phyloP scores from a whole-genome alignment of 192 early-diverging fungal genomes.

The Allomyces arbusculus region DNA sequence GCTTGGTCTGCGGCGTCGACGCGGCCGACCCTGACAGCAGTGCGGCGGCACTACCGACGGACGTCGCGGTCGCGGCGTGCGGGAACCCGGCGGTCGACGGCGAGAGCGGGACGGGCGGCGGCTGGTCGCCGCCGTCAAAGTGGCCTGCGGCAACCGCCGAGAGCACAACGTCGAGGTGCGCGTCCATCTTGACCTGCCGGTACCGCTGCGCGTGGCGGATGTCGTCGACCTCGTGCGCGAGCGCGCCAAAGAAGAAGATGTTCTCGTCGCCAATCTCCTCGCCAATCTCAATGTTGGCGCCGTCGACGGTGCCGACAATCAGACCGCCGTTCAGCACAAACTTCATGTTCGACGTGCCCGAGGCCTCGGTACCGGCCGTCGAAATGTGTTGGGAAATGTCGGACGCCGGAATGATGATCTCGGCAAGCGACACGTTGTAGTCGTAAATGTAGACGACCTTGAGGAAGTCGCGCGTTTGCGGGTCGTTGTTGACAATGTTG shows the following conservation, averaged over 20 bases:
- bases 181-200: slow-evolving; percentile 52
- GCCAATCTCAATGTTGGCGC: slow-evolving; percentile 96
- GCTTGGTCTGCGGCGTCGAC: slow-evolving; percentile 19
- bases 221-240: slow-evolving; percentile 82
- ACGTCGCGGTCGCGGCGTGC: neutral
- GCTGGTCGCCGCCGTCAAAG: slow-evolving; percentile 62
- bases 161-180: slow-evolving; percentile 58
- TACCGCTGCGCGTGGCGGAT: slow-evolving; percentile 79
- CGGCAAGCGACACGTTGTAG: slow-evolving; percentile 94
- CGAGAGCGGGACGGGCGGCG: slow-evolving; percentile 53
- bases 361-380: slow-evolving; percentile 95
- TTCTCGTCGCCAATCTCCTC: slow-evolving; percentile 93
- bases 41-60: neutral
- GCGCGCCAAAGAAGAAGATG: slow-evolving; percentile 90
- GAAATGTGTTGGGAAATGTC: slow-evolving; percentile 99
- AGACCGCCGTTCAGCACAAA: slow-evolving; percentile 97
- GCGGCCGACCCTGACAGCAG: neutral
- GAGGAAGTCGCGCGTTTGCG: slow-evolving; percentile 54
- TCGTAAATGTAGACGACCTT: slow-evolving; percentile 96
- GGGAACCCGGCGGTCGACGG: slow-evolving; percentile 43
- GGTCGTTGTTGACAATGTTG: slow-evolving; percentile 69
- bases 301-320: slow-evolving; percentile 93
- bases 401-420: slow-evolving; percentile 87
- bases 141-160: slow-evolving; percentile 54
- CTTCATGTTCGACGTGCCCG: slow-evolving; percentile 99